These are phyloP conservation scores for Diophrys appendiculata DNA, from an alignment of 73 alveolate species.

Conservation along the genomic window DNA sequence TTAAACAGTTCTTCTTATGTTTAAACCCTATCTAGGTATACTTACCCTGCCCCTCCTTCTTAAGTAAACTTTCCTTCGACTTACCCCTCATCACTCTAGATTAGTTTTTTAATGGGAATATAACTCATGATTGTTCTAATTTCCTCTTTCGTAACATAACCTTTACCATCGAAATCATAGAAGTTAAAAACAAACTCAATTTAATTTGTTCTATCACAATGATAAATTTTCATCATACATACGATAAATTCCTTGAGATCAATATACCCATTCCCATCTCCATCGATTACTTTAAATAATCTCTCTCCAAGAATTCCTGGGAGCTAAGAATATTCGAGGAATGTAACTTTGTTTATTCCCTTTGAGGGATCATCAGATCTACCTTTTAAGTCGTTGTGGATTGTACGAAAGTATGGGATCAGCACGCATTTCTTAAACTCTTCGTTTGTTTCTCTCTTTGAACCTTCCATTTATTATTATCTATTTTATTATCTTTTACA, in stretches of 20 bases:
- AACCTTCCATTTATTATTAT: too few species aligned
- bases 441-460: too few species aligned
- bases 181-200: slow-evolving; percentile 57
- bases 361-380: slow-evolving; percentile 1
- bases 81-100: background rate
- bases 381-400: background rate
- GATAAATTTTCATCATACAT: slow-evolving; percentile 65
- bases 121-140: slow-evolving; percentile 73
- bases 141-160: slow-evolving; percentile 74
- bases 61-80: background rate
- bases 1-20: slow-evolving; percentile 28
- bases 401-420: background rate
- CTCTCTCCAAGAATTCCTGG: slow-evolving; percentile 92
- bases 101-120: slow-evolving; percentile 52
- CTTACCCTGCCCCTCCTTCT: background rate
- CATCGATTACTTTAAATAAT: slow-evolving; percentile 74
- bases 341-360: slow-evolving; percentile 65
- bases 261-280: slow-evolving; percentile 72
- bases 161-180: slow-evolving; percentile 80
- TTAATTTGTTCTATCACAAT: slow-evolving; percentile 49
- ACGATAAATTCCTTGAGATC: slow-evolving; percentile 79
- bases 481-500: too few species aligned
- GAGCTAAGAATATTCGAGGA: slow-evolving; percentile 72
- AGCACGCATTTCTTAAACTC: background rate
- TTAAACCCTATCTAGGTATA: slow-evolving; percentile 37